Base-by-base conservation (phyloP, 345 rosid genomes). In the Salix brachista region DNA sequence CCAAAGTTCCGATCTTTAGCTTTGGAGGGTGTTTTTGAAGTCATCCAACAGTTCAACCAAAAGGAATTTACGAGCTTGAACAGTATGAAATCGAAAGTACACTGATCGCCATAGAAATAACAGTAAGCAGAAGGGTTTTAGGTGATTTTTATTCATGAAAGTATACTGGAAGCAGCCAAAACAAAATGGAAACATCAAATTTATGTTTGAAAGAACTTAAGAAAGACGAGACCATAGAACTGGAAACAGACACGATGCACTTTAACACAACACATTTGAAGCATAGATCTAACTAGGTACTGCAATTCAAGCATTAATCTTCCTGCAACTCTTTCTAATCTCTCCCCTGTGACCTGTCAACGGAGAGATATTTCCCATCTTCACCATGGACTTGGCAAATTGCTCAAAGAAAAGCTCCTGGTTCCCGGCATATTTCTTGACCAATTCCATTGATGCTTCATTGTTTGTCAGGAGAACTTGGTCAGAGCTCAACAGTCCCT, bases 361-460 rank as follows among this genome's bases (percentile, higher is more conserved):
- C 16, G 98, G 98, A 70, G 98, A 84, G 74, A 94, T 86, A 74
- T 86, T 90, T 44, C 95, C 95, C 98, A 94, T 92, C 86, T 85
- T 92, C 69, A 94, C 74, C 92, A 94, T 94, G 6, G 98, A 92
- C 83, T 86, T 82, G 25, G 91, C 92, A 73, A 92, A 94, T 68
- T 94, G 97, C 83, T 84, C 26, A n/a, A 92, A 87, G 87, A 94
- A 92, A 34, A 87, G 84, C 76, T 72, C 83, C 56, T 87, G 85
- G 80, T 88, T 82, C 78, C 82, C 79, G 3, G 97, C 97, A 61
- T 90, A 94, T 78, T 85, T 78, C 90, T 89, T 87, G 74, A 91
- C 98, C 32, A 94, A 76, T 70, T 86, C 89, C 89, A 82, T 79
- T 4, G 98, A 87, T 56, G 77, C 83, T 75, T 80, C 75, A 73